Conservation (phyloP, 345 rosid species). For the Rhodamnia rubescens region DNA sequence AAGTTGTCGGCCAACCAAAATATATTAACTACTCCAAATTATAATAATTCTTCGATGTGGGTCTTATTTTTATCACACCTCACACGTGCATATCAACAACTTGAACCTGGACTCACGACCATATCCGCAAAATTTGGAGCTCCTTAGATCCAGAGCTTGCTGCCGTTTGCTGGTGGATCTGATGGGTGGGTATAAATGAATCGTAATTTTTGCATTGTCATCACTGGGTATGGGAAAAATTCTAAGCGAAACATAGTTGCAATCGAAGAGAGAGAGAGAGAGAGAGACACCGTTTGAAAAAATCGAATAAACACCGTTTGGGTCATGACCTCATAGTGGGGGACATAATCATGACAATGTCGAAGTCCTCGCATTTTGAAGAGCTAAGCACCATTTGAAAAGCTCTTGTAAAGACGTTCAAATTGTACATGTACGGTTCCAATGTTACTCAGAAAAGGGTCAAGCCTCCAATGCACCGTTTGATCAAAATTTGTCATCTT, state of each 20-base stretch:
- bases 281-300: neutral
- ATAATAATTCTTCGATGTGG: accelerated
- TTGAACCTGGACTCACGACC: neutral
- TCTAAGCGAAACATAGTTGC: neutral
- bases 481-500: neutral
- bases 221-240: neutral
- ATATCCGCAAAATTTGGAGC: neutral
- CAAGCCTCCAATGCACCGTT: neutral
- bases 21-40: accelerated
- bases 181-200: neutral
- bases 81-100: neutral
- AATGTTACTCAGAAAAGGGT: neutral
- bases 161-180: neutral
- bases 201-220: neutral
- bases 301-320: neutral
- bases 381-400: neutral
- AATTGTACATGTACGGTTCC: neutral
- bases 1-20: accelerated
- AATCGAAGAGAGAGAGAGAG: neutral
- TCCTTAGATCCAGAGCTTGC: neutral
- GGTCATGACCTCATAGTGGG: neutral
- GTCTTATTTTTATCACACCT: neutral
- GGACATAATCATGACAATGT: neutral
- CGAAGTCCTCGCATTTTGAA: neutral
- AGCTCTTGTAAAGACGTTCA: neutral